Base-by-base conservation (phyloP, 371 early-diverging fungal species). In the Capillidium heterosporum region DNA sequence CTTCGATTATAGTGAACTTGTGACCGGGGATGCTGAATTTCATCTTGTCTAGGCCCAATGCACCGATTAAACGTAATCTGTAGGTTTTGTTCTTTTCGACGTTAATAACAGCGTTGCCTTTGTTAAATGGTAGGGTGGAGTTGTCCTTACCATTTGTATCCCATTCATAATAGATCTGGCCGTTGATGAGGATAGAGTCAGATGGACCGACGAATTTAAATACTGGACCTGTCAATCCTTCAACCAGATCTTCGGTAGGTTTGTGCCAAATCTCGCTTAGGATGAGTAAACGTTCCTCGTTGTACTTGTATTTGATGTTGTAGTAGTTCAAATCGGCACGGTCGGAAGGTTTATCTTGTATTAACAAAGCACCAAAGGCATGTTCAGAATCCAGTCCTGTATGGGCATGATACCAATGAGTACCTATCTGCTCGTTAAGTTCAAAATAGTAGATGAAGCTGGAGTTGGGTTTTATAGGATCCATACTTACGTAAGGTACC, bases 401-500 rank as follows among this genome's bases (percentile, higher is more conserved):
- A 17, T 47, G 47, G 24, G 47, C 47, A 24, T 47, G 47, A 27
- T 47, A 47, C 47, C 47, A 47, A n/a, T 40, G n/a, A n/a, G n/a
- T n/a, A n/a, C n/a, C n/a, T n/a, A n/a, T n/a, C n/a, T n/a, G n/a
- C n/a, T n/a, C 59, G 11, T 44, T 41, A 1, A 71, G 56, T 17
- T 53, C 43, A 46, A 73, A 71, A 11, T 59, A 35, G 17, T 70
- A 65, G 5, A 58, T 35, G 48, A 57, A 69, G 8, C 47, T 54
- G 0, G 28, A 47, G 3, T 67, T 67, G 28, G 70, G 67, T 1
- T 2, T 21, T 26, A 73, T 69, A 5, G 65, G 46, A 11, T 60
- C 56, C 53, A 71, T 71, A 2, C 67, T 69, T 0, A 73, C 56
- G 39, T 61, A 62, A n/a, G 73, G 71, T n/a, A 70, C 65, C 21